Conservation (phyloP, 805 yeast species). For the Sungouiella blattae region DNA sequence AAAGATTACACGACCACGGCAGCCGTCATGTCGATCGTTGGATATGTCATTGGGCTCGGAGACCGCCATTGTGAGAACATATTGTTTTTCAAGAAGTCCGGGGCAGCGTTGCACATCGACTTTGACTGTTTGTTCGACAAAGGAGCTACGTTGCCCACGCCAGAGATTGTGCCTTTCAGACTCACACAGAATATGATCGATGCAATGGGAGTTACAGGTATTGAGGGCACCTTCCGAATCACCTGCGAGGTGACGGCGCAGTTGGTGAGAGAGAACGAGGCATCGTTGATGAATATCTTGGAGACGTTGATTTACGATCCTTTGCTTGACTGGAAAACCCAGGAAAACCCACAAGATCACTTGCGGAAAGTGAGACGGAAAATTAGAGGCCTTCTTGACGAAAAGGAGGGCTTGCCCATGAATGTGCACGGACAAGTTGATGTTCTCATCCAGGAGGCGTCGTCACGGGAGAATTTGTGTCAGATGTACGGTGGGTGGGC, state of each 20-base stretch:
- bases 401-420: slow-evolving; percentile 78
- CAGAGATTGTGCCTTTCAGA: slow-evolving; percentile 94
- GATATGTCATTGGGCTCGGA: slow-evolving; percentile 89
- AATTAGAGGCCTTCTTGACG: slow-evolving; percentile 75
- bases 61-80: slow-evolving; percentile 96
- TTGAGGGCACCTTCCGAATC: slow-evolving; percentile 85
- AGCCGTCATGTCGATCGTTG: slow-evolving; percentile 97
- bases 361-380: slow-evolving; percentile 71
- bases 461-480: slow-evolving; percentile 63
- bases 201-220: slow-evolving; percentile 83
- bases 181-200: slow-evolving; percentile 84
- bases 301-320: slow-evolving; percentile 94
- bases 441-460: slow-evolving; percentile 77
- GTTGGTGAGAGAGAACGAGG: slow-evolving; percentile 73
- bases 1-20: slow-evolving; percentile 70
- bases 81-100: slow-evolving; percentile 65
- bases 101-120: slow-evolving; percentile 88
- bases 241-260: slow-evolving; percentile 81
- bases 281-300: slow-evolving; percentile 80
- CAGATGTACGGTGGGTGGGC: slow-evolving; percentile 96
- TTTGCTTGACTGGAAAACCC: slow-evolving; percentile 68
- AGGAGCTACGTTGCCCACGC: slow-evolving; percentile 65
- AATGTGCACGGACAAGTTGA: slow-evolving; percentile 94
- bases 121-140: slow-evolving; percentile 95
- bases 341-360: slow-evolving; percentile 60